Evolutionary conservation across 192 early-diverging fungal genomes (phyloP).

Genomic region (Gigaspora rosea): DNA sequence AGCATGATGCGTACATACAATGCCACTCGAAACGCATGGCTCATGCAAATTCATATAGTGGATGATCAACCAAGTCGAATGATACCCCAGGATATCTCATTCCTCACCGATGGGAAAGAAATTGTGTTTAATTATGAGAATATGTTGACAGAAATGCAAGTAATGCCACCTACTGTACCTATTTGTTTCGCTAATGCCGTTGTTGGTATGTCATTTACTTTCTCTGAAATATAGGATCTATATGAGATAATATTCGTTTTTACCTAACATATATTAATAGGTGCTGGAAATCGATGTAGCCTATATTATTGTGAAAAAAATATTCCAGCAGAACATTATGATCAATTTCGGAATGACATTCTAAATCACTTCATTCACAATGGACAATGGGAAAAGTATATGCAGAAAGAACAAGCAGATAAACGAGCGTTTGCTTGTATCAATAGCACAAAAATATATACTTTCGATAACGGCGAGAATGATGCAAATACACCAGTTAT

Average conservation of each 20-base stretch:
- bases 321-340: slow-evolving; percentile 36
- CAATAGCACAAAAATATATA: slow-evolving; percentile 16
- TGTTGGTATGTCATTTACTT: slow-evolving; percentile 21
- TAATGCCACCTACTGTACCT: slow-evolving; percentile 29
- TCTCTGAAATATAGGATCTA: background rate
- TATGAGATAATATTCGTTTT: background rate
- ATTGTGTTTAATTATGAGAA: slow-evolving; percentile 31
- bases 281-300: slow-evolving; percentile 36
- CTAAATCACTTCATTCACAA: slow-evolving; percentile 24
- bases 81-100: slow-evolving; percentile 4
- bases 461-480: background rate
- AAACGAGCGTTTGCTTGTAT: background rate
- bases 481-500: slow-evolving; percentile 29
- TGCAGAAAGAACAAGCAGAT: background rate
- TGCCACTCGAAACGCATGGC: slow-evolving; percentile 23
- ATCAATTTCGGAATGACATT: slow-evolving; percentile 21
- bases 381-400: slow-evolving; percentile 24
- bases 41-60: background rate
- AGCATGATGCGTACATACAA: slow-evolving; percentile 34
- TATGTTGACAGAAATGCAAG: slow-evolving; percentile 30
- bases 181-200: slow-evolving; percentile 38
- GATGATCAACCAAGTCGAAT: background rate
- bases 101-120: slow-evolving; percentile 29
- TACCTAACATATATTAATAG: background rate
- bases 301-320: slow-evolving; percentile 36